phyloP scores from a whole-genome alignment of 2,329 filamentous ascomycete genomes.

The Penicillium hesseltinei region DNA sequence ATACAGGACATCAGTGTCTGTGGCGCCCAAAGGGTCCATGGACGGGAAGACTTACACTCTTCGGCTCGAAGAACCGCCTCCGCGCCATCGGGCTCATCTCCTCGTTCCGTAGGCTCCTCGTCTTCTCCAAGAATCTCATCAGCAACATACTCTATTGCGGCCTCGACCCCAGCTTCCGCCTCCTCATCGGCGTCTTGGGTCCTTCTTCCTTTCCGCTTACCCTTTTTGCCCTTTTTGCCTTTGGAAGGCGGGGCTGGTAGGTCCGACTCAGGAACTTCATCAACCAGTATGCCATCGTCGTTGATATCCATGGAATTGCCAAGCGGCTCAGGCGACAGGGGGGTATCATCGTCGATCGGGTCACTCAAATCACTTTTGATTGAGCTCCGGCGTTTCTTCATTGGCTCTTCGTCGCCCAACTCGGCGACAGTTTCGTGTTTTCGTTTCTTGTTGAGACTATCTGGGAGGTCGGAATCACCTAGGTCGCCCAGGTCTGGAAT shows the following conservation, averaged over 20 bases:
- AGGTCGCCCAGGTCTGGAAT: constrained; percentile 26
- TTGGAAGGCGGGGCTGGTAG: constrained; percentile 32
- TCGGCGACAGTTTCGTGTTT: constrained; percentile 42
- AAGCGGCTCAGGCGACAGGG: constrained; percentile 36
- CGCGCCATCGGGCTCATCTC: constrained; percentile 46
- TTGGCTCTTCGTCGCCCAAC: constrained; percentile 39
- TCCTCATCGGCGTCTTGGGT: constrained; percentile 40
- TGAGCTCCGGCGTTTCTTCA: constrained; percentile 43
- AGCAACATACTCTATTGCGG: constrained; percentile 44
- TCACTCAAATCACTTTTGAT: constrained; percentile 39
- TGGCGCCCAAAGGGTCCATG: background rate
- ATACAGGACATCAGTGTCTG: constrained; percentile 12
- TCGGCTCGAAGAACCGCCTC: constrained; percentile 50
- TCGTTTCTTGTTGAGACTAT: constrained; percentile 40
- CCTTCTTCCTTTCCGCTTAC: constrained; percentile 47
- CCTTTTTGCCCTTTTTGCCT: constrained; percentile 46
- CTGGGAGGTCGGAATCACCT: constrained; percentile 31
- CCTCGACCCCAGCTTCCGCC: constrained; percentile 38
- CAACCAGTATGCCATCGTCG: constrained; percentile 32
- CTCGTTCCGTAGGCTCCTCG: constrained; percentile 47
- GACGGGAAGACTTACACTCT: constrained; percentile 44
- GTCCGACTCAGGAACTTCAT: constrained; percentile 35
- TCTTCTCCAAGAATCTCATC: constrained; percentile 52
- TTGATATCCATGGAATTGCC: constrained; percentile 32
- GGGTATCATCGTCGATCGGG: constrained; percentile 33